Base-by-base conservation (phyloP, 2,329 filamentous ascomycete genomes). In the Fusarium sp. region DNA sequence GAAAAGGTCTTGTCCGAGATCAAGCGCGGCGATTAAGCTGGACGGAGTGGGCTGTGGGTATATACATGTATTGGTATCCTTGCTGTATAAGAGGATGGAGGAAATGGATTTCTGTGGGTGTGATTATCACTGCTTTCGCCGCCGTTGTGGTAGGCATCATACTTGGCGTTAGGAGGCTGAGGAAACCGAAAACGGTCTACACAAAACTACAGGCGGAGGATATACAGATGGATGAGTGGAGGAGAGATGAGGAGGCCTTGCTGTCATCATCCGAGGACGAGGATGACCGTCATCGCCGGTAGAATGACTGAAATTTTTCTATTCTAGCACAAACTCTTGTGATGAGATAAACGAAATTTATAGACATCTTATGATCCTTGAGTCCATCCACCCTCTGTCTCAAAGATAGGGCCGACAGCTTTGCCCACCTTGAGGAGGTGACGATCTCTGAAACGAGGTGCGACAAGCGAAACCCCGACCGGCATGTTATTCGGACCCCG, bases 391-490 rank as follows among this genome's bases (percentile, higher is more conserved):
- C 79, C 79, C 29, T 79, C 74, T 11, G 69, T 60, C 8, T 78
- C 77, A 27, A 85, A 84, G 0, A 85, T 61, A 5, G 66, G 68
- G 2, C 82, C 83, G 5, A 85, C 78, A 3, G 74, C 76, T 61
- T 83, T 81, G 8, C 82, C 81, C 0, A 85, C 85, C 36, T 79
- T 79, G 31, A 89, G 77, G 20, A 88, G 80, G 45, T 85, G 82
- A 33, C 82, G 78, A 71, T 90, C 87, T 4, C 75, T 78, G 68
- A 86, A 88, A 2, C 88, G 79, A 0, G 85, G 81, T 0, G 84
- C 83, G 0, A 90, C 85, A 0, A 90, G 77, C 1, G 86, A 88
- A 7, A 91, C 68, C 0, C 91, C 91, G 25, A 93, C 84, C 0
- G 91, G 91, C 83, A 93, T 80, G 13, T 77, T 77, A 8, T 74